Conservation (phyloP, 768 basidiomycete genomes). For the Termitomyces sp. region DNA sequence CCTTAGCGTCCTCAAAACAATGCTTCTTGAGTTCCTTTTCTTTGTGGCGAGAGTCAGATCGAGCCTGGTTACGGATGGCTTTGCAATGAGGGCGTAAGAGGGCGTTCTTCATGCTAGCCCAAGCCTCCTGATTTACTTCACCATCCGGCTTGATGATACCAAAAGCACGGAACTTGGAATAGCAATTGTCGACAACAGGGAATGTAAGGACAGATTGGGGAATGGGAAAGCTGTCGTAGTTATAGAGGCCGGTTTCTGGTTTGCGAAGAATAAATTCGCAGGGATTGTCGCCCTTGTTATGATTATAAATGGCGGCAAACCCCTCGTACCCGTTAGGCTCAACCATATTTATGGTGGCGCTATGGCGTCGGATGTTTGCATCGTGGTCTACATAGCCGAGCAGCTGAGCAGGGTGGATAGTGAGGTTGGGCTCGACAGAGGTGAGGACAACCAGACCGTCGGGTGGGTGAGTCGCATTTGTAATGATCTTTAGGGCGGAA, state of each 20-base stretch:
- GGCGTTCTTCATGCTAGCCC: background rate
- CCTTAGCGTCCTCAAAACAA: no score
- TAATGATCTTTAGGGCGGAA: no score
- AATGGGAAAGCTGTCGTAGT: background rate
- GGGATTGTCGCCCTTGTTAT: background rate
- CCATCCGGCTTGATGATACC: background rate
- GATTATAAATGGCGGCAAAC: background rate
- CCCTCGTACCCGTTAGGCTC: background rate
- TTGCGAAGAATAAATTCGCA: background rate
- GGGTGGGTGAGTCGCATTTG: no score
- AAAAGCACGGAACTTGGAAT: background rate
- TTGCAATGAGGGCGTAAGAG: background rate
- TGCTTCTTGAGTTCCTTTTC: no score
- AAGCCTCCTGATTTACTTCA: background rate
- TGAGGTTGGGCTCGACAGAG: no score
- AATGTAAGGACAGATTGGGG: background rate
- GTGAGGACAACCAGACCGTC: no score
- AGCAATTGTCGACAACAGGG: background rate
- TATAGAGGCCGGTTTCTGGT: background rate
- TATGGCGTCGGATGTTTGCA: background rate
- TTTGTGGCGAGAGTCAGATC: no score
- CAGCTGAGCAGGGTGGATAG: no score
- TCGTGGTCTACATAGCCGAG: background rate
- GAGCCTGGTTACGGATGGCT: background rate
- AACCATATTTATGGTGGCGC: background rate